Conservation (phyloP, 2,329 filamentous ascomycete genomes). For the Sarocladium kiliense region DNA sequence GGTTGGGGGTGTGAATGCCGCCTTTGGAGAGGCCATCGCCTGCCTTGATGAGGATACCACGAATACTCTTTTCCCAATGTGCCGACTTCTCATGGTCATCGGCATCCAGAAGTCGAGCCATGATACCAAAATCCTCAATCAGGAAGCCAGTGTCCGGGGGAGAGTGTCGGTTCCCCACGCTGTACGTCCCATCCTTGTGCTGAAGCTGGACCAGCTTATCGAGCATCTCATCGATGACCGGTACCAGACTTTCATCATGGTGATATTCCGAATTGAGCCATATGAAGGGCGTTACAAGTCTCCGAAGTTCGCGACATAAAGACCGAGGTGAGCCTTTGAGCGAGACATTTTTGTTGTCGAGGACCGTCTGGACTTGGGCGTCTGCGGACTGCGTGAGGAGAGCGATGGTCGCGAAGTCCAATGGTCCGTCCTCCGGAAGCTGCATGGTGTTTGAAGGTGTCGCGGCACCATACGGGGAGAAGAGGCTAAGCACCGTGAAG, state of each 20-base stretch:
- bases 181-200: slow-evolving; percentile 15
- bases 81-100: slow-evolving; percentile 13
- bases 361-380: slow-evolving; percentile 11
- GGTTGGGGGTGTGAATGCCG: slow-evolving; percentile 17
- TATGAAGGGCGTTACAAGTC: slow-evolving; percentile 15
- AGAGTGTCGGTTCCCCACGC: slow-evolving; percentile 16
- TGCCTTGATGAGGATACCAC: slow-evolving; percentile 15
- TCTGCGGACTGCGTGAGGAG: slow-evolving; percentile 15
- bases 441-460: neutral
- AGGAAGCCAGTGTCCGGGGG: slow-evolving; percentile 17
- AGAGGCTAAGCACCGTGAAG: neutral
- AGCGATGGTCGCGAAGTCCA: neutral
- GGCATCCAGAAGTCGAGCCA: slow-evolving; percentile 14
- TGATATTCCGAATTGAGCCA: slow-evolving; percentile 15
- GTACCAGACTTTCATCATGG: slow-evolving; percentile 13
- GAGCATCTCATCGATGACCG: slow-evolving; percentile 16
- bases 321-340: slow-evolving; percentile 13
- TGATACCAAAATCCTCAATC: slow-evolving; percentile 17
- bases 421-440: neutral
- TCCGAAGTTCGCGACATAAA: slow-evolving; percentile 13
- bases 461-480: neutral
- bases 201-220: slow-evolving; percentile 12
- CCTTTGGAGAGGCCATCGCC: slow-evolving; percentile 13
- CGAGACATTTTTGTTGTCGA: slow-evolving; percentile 11
- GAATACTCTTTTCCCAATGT: slow-evolving; percentile 12